These are phyloP conservation scores for Russula compacta DNA, from an alignment of 768 basidiomycete species.

Conservation along the genomic window DNA sequence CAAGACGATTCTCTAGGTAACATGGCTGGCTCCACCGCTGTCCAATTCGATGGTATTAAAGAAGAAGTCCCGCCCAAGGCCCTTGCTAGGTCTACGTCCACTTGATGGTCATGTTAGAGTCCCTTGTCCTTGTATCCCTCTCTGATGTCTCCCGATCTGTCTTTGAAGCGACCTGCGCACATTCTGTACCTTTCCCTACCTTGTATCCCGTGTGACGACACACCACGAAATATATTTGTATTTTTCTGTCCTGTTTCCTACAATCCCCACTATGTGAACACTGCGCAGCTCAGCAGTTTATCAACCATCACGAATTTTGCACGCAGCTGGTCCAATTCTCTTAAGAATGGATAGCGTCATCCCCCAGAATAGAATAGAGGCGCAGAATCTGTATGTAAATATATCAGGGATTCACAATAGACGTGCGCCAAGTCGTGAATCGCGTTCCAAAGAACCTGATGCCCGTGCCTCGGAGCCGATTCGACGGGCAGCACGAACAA, in stretches of 20 bases:
- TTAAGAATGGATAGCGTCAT: no score
- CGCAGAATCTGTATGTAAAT: no score
- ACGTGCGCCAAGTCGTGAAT: no score
- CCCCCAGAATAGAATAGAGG: no score
- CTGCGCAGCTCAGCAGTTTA: no score
- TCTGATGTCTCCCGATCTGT: not conserved
- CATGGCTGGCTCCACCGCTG: not conserved
- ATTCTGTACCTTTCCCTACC: not conserved
- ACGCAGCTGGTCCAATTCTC: no score
- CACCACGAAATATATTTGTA: not conserved
- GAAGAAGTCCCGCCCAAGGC: not conserved
- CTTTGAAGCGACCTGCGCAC: not conserved
- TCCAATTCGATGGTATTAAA: not conserved
- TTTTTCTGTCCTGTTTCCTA: not conserved
- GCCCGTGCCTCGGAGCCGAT: no score
- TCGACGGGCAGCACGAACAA: no score
- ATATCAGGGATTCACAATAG: no score
- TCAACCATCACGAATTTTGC: no score
- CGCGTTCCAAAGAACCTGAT: no score
- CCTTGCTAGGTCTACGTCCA: not conserved
- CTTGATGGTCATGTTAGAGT: not conserved
- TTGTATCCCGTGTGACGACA: slow-evolving; percentile 6
- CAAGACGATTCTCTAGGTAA: not conserved
- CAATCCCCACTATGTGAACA: not conserved
- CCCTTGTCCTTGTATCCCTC: not conserved